Percentiles rank a stretch among this genome's conserved stretches.
phyloP scores from a whole-genome alignment of 257 asterid species.

The Haberlea rhodopensis region DNA sequence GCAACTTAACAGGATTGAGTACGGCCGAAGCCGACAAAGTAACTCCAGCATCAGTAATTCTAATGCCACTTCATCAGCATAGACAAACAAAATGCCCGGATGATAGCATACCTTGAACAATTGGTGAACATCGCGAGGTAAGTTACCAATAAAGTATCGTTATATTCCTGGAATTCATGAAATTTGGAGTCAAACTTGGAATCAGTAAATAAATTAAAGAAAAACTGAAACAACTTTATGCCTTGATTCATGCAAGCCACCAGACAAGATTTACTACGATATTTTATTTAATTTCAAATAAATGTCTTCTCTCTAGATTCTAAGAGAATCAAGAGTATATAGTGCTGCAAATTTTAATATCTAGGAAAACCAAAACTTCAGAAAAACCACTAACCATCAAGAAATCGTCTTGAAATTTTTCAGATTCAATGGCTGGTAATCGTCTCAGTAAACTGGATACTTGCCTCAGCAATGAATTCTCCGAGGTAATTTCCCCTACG shows the following conservation, averaged over 20 bases:
- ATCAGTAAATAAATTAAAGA: constrained; percentile 11
- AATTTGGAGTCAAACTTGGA: neutral
- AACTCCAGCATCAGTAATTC: no score
- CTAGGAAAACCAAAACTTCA: constrained; percentile 10
- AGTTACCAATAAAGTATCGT: constrained; percentile 71
- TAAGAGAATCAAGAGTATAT: constrained; percentile 2
- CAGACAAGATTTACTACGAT: constrained; percentile 8
- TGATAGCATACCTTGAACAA: constrained; percentile 73
- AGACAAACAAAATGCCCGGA: no score
- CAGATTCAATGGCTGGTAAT: constrained; percentile 87
- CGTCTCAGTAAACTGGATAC: constrained; percentile 94
- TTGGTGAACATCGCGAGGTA: constrained; percentile 97
- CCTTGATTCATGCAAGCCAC: constrained; percentile 7
- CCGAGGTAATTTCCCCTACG: constrained; percentile 79
- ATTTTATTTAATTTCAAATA: constrained; percentile 9
- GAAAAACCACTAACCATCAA: constrained; percentile 72
- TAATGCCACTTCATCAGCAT: no score
- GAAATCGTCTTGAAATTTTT: constrained; percentile 86
- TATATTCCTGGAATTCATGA: constrained; percentile 64
- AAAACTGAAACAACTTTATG: neutral
- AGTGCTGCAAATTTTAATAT: neutral
- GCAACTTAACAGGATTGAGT: neutral
- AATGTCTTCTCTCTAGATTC: neutral
- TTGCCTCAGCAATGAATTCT: constrained; percentile 79
- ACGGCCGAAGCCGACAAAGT: neutral